These are phyloP conservation scores for Rhizomucor pusillus DNA, from an alignment of 371 early-diverging fungal species.

Conservation along the genomic window DNA sequence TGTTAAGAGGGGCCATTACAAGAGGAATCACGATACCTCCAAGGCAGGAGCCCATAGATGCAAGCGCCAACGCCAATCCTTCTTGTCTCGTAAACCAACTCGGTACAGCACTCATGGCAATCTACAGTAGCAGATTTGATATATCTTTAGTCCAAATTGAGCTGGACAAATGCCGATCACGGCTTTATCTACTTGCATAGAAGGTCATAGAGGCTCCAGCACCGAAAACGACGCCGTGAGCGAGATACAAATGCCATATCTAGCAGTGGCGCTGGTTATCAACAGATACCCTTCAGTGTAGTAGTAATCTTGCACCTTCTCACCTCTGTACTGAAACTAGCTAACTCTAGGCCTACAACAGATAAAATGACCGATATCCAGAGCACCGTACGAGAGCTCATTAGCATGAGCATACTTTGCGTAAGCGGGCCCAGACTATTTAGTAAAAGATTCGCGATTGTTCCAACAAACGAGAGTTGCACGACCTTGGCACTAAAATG, in stretches of 20 bases:
- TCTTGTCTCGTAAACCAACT: constrained; percentile 69
- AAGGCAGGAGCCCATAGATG: constrained; percentile 67
- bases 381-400: background rate
- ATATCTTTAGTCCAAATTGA: background rate
- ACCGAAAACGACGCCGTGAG: constrained; percentile 64
- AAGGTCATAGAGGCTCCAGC: constrained; percentile 52
- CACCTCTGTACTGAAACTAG: constrained; percentile 24
- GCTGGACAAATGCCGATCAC: background rate
- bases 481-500: constrained; percentile 11
- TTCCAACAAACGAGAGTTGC: constrained; percentile 19
- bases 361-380: constrained; percentile 9
- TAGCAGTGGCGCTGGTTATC: background rate
- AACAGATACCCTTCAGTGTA: background rate
- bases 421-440: constrained; percentile 15
- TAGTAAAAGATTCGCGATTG: constrained; percentile 14
- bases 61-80: constrained; percentile 68
- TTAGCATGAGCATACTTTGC: constrained; percentile 9
- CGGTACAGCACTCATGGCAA: constrained; percentile 43
- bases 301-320: background rate
- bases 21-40: constrained; percentile 69
- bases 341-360: constrained; percentile 19
- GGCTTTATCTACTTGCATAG: constrained; percentile 10
- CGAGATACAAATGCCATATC: constrained; percentile 58
- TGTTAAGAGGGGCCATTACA: constrained; percentile 50
- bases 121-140: constrained; percentile 1